Percentiles rank a stretch among this genome's conserved stretches.
These are phyloP conservation scores for Triticum dicoccoides DNA, from an alignment of 176 grass and related monocot genomes.

Conservation along the genomic window DNA sequence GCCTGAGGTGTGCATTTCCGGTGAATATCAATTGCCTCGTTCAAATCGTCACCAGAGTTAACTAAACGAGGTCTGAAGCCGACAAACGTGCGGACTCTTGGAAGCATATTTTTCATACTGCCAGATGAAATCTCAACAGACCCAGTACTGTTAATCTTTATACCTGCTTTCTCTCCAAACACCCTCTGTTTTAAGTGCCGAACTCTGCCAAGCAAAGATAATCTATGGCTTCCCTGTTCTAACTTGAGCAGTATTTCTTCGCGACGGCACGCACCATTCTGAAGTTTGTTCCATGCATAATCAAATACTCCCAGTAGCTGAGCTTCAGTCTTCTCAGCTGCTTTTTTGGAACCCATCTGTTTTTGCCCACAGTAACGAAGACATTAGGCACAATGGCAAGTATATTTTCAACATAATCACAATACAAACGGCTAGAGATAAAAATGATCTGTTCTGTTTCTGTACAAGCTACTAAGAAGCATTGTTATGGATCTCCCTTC, in stretches of 20 bases:
- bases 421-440: background rate
- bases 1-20: background rate
- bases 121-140: constrained; percentile 33
- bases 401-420: constrained; percentile 1
- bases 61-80: constrained; percentile 53
- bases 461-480: background rate
- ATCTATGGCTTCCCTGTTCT: constrained; percentile 36
- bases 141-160: constrained; percentile 52
- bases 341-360: constrained; percentile 68
- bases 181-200: constrained; percentile 37
- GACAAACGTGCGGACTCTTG: constrained; percentile 53
- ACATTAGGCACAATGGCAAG: background rate
- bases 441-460: background rate
- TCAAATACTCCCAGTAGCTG: constrained; percentile 78
- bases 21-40: constrained; percentile 23
- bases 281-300: constrained; percentile 92
- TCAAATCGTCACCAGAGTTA: constrained; percentile 8
- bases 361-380: constrained; percentile 18
- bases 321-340: constrained; percentile 72
- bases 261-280: constrained; percentile 67
- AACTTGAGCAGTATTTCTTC: constrained; percentile 80
- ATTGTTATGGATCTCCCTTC: background rate
- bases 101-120: constrained; percentile 47
- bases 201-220: constrained; percentile 46
- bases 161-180: constrained; percentile 58